Evolutionary conservation across 176 grass and related monocot genomes (phyloP).

Genomic region (Oryza glaberrima): DNA sequence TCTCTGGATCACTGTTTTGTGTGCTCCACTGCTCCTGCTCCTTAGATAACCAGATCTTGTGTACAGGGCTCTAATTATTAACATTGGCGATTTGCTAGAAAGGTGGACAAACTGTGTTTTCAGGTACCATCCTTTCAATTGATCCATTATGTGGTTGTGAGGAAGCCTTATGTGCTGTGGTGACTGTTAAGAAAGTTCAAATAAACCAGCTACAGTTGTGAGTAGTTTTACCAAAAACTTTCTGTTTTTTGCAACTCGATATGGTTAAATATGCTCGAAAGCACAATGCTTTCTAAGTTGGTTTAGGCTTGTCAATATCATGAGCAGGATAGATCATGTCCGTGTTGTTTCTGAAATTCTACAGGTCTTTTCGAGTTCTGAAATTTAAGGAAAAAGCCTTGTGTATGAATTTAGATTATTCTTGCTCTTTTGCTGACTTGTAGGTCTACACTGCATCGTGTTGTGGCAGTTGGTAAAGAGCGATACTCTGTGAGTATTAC

Average conservation of each 20-base stretch:
- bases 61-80: conserved; percentile 66
- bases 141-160: background rate
- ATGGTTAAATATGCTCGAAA: background rate
- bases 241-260: too few relatives aligned
- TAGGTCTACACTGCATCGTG: conserved; percentile 65
- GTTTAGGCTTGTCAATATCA: background rate
- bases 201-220: background rate
- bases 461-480: background rate
- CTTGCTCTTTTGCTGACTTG: conserved; percentile 20
- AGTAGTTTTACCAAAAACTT: too few relatives aligned
- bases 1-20: too few relatives aligned
- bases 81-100: conserved; percentile 84
- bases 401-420: background rate
- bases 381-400: background rate
- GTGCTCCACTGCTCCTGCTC: too few relatives aligned
- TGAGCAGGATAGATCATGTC: background rate
- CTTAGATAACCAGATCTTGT: background rate
- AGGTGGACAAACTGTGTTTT: conserved; percentile 80
- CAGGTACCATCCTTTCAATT: conserved; percentile 35
- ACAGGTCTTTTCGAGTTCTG: background rate
- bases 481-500: background rate
- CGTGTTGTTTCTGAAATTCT: background rate
- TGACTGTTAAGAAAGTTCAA: background rate
- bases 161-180: background rate
- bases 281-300: background rate